Base-by-base conservation (phyloP, 1,284 basidiomycete species). In the Mrakiaceae sp. region DNA sequence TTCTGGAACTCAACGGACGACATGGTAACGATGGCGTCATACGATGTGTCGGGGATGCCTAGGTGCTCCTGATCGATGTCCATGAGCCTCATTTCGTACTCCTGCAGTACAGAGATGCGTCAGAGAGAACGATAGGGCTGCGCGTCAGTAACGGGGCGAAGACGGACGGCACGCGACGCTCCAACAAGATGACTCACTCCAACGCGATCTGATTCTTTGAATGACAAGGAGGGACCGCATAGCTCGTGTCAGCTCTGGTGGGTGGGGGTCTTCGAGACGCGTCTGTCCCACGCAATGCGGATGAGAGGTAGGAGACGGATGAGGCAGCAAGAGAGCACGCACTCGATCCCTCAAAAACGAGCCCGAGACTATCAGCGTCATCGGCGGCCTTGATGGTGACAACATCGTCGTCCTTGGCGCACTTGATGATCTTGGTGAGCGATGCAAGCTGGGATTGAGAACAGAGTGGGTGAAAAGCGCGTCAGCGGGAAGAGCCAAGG, bases 71-170 rank as follows among this genome's bases (percentile, higher is more conserved):
- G 81, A 77, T 99, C 95, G 72, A 99, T 99, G 73, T 98, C 96
- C 94, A 99, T 98, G 64, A 98, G 84, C 78, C 98, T 98, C 87
- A 99, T 91, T 72, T 97, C 94, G 78, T 98, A 98, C 75, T 98
- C 92, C 64, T 66, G 43, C 27, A 50, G 27, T 27, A 27, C 27
- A 27, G 27, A 27, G 27, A 27, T 27, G 27, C 27, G 27, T 27
- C 27, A 27, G 27, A 27, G 27, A 27, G 27, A 27, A 27, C 27
- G 27, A 27, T 27, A 27, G 27, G 27, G 27, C 27, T 27, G 27
- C 27, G 27, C 27, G 27, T 27, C 27, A 27, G 27, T 27, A 2
- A 27, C 27, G 27, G 27, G 27, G 27, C 27, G 27, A 27, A 27
- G 27, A 27, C 27, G 27, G 27, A 27, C 27, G 27, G 27, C 27